Percentiles rank a stretch among this genome's conserved stretches.
Conservation (phyloP, 2,329 filamentous ascomycete genomes). For the Colletotrichum sp. region DNA sequence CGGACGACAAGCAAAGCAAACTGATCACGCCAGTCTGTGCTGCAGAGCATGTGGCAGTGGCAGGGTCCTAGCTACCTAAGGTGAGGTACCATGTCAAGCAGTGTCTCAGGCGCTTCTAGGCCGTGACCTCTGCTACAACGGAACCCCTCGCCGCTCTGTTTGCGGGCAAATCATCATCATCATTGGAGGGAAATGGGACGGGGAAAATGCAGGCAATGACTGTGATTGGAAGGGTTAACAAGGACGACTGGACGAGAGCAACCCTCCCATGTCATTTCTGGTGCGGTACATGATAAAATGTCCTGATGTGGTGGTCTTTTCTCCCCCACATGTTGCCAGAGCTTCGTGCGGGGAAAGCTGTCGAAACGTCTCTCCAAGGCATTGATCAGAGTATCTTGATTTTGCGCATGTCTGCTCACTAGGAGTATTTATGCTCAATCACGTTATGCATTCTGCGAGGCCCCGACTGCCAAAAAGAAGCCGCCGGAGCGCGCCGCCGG, state of each 20-base stretch:
- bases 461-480: background rate
- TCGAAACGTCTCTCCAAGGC: background rate
- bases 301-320: background rate
- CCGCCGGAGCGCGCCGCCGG: background rate
- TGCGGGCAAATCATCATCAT: conserved; percentile 9
- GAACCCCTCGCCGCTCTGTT: background rate
- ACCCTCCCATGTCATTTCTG: background rate
- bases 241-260: background rate
- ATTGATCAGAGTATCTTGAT: background rate
- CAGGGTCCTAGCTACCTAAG: background rate
- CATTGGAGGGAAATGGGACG: background rate
- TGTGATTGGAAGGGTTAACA: conserved; percentile 18
- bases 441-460: background rate
- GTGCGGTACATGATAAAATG: background rate
- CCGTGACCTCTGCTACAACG: background rate
- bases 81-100: background rate
- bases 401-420: background rate
- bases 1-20: background rate
- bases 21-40: background rate
- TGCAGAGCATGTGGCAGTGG: background rate
- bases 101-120: conserved; percentile 2
- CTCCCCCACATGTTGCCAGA: conserved; percentile 17
- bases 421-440: background rate
- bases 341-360: conserved; percentile 18
- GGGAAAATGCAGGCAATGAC: background rate